Percentiles rank a stretch among this genome's conserved stretches.
Evolutionary conservation across 2,329 filamentous ascomycete species (phyloP).

Genomic region (Aureobasidium namibiae): DNA sequence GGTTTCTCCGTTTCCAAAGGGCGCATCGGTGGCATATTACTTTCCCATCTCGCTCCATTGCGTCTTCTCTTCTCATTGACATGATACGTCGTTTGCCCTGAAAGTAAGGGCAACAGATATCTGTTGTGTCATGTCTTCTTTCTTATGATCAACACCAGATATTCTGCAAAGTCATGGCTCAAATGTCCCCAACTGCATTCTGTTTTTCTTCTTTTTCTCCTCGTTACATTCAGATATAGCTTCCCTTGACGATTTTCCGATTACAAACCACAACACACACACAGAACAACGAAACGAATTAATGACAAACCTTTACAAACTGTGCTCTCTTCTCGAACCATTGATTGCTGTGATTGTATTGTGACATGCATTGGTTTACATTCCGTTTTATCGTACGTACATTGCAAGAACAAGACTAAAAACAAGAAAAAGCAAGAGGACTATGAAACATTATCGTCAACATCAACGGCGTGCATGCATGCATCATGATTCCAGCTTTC

Average conservation of each 20-base stretch:
- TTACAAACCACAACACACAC: not conserved
- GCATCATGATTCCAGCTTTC: not conserved
- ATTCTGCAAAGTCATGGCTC: not conserved
- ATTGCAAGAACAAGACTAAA: not conserved
- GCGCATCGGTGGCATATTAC: not conserved
- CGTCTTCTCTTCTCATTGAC: not conserved
- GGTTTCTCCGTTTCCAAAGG: not conserved
- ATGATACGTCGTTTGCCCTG: not conserved
- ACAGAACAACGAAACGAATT: constrained; percentile 8
- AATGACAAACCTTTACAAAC: not conserved
- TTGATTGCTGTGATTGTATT: not conserved
- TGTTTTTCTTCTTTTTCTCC: not conserved
- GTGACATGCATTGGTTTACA: not conserved
- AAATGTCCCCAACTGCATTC: not conserved
- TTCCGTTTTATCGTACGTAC: not conserved
- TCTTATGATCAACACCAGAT: not conserved
- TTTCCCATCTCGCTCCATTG: not conserved
- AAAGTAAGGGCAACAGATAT: not conserved
- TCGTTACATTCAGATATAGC: not conserved
- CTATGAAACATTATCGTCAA: constrained; percentile 10
- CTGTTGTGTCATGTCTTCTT: not conserved
- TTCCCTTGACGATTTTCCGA: not conserved
- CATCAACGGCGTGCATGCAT: constrained; percentile 4
- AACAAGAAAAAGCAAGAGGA: not conserved
- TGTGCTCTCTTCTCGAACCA: not conserved